Evolutionary conservation across 2,329 filamentous ascomycete species (phyloP).

Genomic region (Cladosporium sp.): DNA sequence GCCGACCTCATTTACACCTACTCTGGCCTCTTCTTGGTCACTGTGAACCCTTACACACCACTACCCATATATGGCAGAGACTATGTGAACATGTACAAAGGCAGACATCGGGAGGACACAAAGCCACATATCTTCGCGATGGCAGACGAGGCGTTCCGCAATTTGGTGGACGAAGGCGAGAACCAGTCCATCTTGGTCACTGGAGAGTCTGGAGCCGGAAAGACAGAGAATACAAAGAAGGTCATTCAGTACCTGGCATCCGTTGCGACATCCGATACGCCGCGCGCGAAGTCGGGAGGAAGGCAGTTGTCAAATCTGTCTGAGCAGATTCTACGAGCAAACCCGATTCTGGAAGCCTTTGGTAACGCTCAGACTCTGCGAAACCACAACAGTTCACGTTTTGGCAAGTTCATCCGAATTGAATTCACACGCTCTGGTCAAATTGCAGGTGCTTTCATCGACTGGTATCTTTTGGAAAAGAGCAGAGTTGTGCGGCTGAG

Average conservation of each 20-base stretch:
- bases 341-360: slow-evolving; percentile 96
- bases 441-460: slow-evolving; percentile 93
- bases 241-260: slow-evolving; percentile 98
- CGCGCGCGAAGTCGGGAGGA: slow-evolving; percentile 60
- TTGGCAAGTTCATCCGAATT: slow-evolving; percentile 98
- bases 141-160: slow-evolving; percentile 94
- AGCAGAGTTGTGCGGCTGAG: slow-evolving; percentile 94
- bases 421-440: slow-evolving; percentile 86
- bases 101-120: slow-evolving; percentile 85
- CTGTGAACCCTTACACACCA: slow-evolving; percentile 94
- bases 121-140: slow-evolving; percentile 98
- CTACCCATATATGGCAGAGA: slow-evolving; percentile 95
- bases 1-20: slow-evolving; percentile 97
- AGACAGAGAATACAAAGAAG: slow-evolving; percentile 99
- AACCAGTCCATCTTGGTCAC: slow-evolving; percentile 98
- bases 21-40: slow-evolving; percentile 93
- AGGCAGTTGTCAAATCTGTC: slow-evolving; percentile 82
- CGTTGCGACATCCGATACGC: slow-evolving; percentile 81
- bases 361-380: slow-evolving; percentile 97
- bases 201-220: slow-evolving; percentile 95
- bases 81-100: slow-evolving; percentile 98
- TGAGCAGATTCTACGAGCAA: slow-evolving; percentile 92
- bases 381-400: slow-evolving; percentile 97
- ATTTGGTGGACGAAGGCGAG: slow-evolving; percentile 88
- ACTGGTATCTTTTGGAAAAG: slow-evolving; percentile 98